Conservation (phyloP, 345 rosid genomes). For the Capsella bursapastoris region DNA sequence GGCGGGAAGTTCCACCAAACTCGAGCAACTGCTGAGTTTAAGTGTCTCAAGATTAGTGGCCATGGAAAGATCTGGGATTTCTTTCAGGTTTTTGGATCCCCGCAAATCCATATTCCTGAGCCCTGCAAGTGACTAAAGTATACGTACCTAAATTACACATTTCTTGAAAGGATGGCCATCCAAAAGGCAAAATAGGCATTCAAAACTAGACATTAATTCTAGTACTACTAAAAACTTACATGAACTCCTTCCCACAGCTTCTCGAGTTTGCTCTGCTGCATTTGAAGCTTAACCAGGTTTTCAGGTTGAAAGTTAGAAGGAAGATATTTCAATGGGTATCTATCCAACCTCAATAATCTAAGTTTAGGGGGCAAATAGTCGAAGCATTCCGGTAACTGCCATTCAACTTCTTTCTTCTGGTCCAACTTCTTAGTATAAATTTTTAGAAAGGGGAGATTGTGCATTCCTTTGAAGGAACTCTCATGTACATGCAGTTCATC, state of each 20-base stretch:
- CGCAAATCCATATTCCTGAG: not conserved
- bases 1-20: not conserved
- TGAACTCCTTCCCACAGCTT: slow-evolving; percentile 29
- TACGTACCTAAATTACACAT: not conserved
- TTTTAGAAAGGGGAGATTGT: not conserved
- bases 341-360: slow-evolving; percentile 5
- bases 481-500: not conserved
- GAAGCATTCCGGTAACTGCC: not conserved
- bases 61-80: slow-evolving; percentile 3
- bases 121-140: not conserved
- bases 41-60: not conserved
- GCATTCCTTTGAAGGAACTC: not conserved
- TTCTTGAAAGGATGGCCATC: not conserved
- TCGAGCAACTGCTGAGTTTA: rapidly evolving
- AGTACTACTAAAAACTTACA: slow-evolving; percentile 8
- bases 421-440: not conserved
- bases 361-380: slow-evolving; percentile 10
- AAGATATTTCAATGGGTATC: slow-evolving; percentile 18
- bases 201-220: no score
- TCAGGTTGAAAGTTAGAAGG: slow-evolving; percentile 16
- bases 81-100: not conserved
- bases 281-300: slow-evolving; percentile 15
- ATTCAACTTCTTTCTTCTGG: not conserved
- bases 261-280: slow-evolving; percentile 6
- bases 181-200: not conserved